Percentiles rank a stretch among this genome's conserved stretches.
Conservation (phyloP, 345 rosid genomes). For the Heritiera fomes region DNA sequence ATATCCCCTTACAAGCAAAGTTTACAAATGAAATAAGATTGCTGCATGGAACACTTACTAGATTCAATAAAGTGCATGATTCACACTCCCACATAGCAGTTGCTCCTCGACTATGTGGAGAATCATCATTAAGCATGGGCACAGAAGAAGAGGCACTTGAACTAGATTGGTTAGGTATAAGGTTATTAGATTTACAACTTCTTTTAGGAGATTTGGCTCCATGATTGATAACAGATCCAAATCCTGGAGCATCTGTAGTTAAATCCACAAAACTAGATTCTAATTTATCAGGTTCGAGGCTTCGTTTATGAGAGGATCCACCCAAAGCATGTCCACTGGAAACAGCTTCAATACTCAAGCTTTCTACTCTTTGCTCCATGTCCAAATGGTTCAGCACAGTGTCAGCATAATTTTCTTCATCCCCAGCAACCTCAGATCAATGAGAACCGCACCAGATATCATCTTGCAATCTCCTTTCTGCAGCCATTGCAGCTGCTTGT, state of each 20-base stretch:
- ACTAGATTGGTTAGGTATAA: conserved; percentile 24
- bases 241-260: conserved; percentile 26
- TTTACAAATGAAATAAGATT: neutral
- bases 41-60: conserved; percentile 47
- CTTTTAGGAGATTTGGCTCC: conserved; percentile 41
- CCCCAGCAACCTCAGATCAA: conserved; percentile 43
- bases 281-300: conserved; percentile 29
- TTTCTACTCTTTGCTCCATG: conserved; percentile 27
- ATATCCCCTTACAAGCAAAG: neutral
- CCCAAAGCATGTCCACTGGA: conserved; percentile 16
- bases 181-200: conserved; percentile 35
- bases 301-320: conserved; percentile 48
- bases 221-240: conserved; percentile 19
- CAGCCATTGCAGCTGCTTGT: conserved; percentile 98
- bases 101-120: conserved; percentile 33
- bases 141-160: conserved; percentile 29
- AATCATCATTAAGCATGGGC: conserved; percentile 25
- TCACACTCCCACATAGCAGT: conserved; percentile 68
- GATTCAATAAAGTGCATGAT: conserved; percentile 74
- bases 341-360: conserved; percentile 25
- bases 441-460: conserved; percentile 88
- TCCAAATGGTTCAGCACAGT: conserved; percentile 29
- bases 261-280: conserved; percentile 41
- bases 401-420: conserved; percentile 43
- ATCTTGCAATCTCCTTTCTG: conserved; percentile 85